These are phyloP conservation scores for Entomophthora muscae DNA, from an alignment of 371 early-diverging fungal species.

Conservation along the genomic window DNA sequence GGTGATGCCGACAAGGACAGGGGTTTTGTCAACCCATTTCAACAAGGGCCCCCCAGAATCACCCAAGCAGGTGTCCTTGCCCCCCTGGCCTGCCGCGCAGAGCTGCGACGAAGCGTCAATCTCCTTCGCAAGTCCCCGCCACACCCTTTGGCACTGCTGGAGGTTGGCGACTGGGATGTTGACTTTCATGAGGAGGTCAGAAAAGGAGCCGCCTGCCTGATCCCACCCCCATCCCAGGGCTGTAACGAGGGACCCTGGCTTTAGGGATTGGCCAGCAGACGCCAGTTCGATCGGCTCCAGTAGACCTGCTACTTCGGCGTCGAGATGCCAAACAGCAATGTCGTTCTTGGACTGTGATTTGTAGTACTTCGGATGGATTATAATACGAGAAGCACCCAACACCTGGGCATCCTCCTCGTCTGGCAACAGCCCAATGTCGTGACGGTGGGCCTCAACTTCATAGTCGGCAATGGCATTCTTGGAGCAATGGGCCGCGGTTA, in stretches of 20 bases:
- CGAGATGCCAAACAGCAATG: not conserved
- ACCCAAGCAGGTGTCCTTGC: not conserved
- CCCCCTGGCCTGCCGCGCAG: not conserved
- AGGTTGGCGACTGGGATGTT: not conserved
- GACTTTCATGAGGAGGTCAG: not conserved
- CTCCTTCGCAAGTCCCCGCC: not conserved
- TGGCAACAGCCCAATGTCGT: not conserved
- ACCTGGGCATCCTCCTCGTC: not conserved
- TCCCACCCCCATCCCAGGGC: conserved; percentile 5
- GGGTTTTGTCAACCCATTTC: not conserved
- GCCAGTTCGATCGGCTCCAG: not conserved
- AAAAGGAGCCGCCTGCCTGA: not conserved
- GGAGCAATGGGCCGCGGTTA: conserved; percentile 7
- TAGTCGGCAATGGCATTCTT: not conserved
- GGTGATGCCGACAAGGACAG: not conserved
- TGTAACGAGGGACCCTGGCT: not conserved
- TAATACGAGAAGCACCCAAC: not conserved
- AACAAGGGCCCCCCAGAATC: conserved; percentile 4
- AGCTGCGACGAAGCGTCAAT: not conserved
- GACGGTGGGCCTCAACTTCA: not conserved
- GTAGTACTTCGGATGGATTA: not conserved
- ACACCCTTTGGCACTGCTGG: not conserved
- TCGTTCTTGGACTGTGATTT: not conserved
- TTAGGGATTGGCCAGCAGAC: not conserved
- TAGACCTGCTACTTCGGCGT: not conserved